Conservation (phyloP, 2,329 filamentous ascomycete species). For the Fusarium sp. region DNA sequence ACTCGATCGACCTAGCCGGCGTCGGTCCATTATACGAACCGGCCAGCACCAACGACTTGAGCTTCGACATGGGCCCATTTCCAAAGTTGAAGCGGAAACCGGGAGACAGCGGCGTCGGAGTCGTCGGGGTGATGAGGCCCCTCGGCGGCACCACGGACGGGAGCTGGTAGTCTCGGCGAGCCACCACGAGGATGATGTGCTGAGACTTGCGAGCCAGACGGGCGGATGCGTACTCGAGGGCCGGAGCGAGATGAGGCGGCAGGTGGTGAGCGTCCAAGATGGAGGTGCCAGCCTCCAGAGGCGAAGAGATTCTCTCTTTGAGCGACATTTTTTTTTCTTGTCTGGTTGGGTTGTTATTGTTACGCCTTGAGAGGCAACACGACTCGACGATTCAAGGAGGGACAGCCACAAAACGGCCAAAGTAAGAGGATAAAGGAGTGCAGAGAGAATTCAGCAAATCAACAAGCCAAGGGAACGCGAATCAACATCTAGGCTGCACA, state of each 20-base stretch:
- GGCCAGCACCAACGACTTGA: conserved; percentile 47
- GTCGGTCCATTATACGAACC: conserved; percentile 33
- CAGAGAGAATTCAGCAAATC: background rate
- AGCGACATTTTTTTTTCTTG: conserved; percentile 51
- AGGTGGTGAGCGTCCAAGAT: conserved; percentile 68
- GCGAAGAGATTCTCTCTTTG: conserved; percentile 69
- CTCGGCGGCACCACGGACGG: conserved; percentile 48
- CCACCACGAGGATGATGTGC: conserved; percentile 67
- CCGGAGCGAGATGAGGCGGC: conserved; percentile 63
- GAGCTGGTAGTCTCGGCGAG: conserved; percentile 66
- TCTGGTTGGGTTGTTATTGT: background rate
- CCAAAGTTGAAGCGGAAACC: conserved; percentile 47
- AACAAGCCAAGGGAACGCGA: conserved; percentile 8
- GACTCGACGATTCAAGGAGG: background rate
- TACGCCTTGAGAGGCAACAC: conserved; percentile 13
- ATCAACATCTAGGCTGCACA: conserved; percentile 28
- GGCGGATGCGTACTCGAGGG: conserved; percentile 68
- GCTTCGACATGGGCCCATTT: conserved; percentile 45
- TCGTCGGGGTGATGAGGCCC: conserved; percentile 37
- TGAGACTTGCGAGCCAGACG: conserved; percentile 65
- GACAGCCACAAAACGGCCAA: conserved; percentile 3
- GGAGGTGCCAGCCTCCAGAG: conserved; percentile 70
- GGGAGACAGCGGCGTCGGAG: conserved; percentile 44
- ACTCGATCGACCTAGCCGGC: conserved; percentile 39
- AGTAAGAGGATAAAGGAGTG: background rate